Base-by-base conservation (phyloP, 345 rosid species). In the Arabidopsis suecica region DNA sequence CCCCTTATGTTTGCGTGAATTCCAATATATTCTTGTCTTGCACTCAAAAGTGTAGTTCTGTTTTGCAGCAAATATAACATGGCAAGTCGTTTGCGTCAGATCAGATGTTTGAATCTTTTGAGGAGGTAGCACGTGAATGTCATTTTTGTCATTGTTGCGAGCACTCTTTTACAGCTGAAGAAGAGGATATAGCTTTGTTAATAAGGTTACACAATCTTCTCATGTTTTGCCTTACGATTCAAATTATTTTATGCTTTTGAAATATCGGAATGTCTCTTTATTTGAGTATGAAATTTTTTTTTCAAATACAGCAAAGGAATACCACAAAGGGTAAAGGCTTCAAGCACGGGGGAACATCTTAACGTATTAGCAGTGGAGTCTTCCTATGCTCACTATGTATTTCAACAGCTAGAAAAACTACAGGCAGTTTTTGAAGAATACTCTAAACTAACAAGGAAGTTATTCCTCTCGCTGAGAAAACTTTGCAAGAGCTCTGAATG, bases 101-200 rank as follows among this genome's bases (percentile, higher is more conserved):
- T 44, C 86, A 88, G 82, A 94, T 91, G 97, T 94, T 90, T 92
- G 97, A 91, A 80, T 97, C 98, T 69, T 94, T 94, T 80, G 96
- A 90, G 85, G 76, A 86, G 69, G 84, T 88, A 64, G 98, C 98
- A 42, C 97, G 97, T 68, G 93, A 91, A 65, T 86, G 79, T 83
- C 98, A 94, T 82, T 18, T 81, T 68, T 94, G 98, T 83, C 98
- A 97, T 58, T 94, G 98, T 88, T 94, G 97, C 56, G 98, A 94
- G 76, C 97, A 96, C 30, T 61, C 92, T 74, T 94, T 94, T 82
- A 86, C 97, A 56, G 38, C 91, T 71, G 93, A 86, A 80, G 97
- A 94, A 82, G 98, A 94, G 80, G 92, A 20, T 20, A 90, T 50
- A 86, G 78, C 38, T 94, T 94, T 81, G 97, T 94, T 68, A 90